Evolutionary conservation across 805 yeast species (phyloP).

Genomic region (Saccharomycodes ludwigii): DNA sequence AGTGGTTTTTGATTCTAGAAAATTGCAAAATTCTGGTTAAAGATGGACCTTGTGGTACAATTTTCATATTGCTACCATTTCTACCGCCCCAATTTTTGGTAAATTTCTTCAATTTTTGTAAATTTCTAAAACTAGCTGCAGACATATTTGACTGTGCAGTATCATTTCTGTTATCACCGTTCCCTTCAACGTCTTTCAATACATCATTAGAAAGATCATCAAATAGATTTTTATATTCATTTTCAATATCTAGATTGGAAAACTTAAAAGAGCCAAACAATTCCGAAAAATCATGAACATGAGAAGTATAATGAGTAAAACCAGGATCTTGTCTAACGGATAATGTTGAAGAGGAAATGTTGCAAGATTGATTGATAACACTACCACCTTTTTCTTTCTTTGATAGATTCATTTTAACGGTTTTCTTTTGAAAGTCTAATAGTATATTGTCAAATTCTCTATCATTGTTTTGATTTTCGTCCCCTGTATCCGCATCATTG

Average conservation of each 20-base stretch:
- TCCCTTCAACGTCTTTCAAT: constrained; percentile 62
- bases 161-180: too few relatives aligned
- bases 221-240: constrained; percentile 56
- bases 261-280: constrained; percentile 13
- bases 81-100: constrained; percentile 63
- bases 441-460: constrained; percentile 31
- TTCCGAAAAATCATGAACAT: constrained; percentile 6
- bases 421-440: too few relatives aligned
- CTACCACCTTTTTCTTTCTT: too few relatives aligned
- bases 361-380: too few relatives aligned
- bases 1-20: constrained; percentile 67
- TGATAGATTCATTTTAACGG: too few relatives aligned
- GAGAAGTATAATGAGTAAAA: too few relatives aligned
- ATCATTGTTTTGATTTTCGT: constrained; percentile 23
- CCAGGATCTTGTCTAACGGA: constrained; percentile 15
- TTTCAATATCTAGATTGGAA: constrained; percentile 76
- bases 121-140: constrained; percentile 46
- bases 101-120: constrained; percentile 36
- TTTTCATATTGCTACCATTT: constrained; percentile 52
- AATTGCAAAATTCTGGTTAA: constrained; percentile 50
- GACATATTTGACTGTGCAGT: too few relatives aligned
- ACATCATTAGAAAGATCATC: constrained; percentile 60
- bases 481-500: constrained; percentile 15
- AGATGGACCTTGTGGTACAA: constrained; percentile 51
- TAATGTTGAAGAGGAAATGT: too few relatives aligned